Evolutionary conservation across 1,284 basidiomycete genomes (phyloP), one percentile per base, ranked within the genome.

Genomic region (Thecaphora thlaspeos): DNA sequence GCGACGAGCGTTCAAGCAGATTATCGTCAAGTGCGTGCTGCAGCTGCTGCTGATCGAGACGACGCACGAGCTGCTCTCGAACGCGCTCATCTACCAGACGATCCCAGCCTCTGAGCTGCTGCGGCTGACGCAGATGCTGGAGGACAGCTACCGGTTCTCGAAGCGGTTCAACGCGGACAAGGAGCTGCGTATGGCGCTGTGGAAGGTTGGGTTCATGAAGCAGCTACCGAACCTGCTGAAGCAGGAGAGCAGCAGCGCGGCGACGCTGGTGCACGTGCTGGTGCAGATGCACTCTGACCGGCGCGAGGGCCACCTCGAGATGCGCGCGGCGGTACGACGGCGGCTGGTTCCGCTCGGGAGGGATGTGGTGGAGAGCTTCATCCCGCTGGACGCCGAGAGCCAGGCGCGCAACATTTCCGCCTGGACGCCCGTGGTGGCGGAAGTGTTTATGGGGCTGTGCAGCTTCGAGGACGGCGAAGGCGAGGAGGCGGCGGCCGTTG

Each of bases 151-250:
- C 81, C 89, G 91, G 70, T 99, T 99, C 73, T 94, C 94, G 14
- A 85, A 92, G 53, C 87, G 87, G 78, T 99, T 99, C 82, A 99
- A 99, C 75, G 94, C 95, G 45, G 91, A 99, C 80, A 96, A 96
- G 80, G 93, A 97, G 44, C 83, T 99, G 38, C 86, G 95, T 38
- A 96, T 92, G 49, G 91, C 89, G 5, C 82, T 99, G 44, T 99
- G 95, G 95, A 97, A 95, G 91, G 95, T 98, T 67, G 93, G 94
- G 2, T 99, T 99, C 81, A 99, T 99, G 95, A 96, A 96, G 78
- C 96, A 99, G 78, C 81, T 99, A 34, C 95, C 95, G 0, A 99
- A 99, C 79, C 83, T 99, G 43, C 82, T 99, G 55, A 97, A 98
- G 80, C 95, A 99, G 76, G 96, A 99, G 80, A 96, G 93, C 24